phyloP scores from a whole-genome alignment of 345 rosid genomes.

The Arabidopsis thaliana region DNA sequence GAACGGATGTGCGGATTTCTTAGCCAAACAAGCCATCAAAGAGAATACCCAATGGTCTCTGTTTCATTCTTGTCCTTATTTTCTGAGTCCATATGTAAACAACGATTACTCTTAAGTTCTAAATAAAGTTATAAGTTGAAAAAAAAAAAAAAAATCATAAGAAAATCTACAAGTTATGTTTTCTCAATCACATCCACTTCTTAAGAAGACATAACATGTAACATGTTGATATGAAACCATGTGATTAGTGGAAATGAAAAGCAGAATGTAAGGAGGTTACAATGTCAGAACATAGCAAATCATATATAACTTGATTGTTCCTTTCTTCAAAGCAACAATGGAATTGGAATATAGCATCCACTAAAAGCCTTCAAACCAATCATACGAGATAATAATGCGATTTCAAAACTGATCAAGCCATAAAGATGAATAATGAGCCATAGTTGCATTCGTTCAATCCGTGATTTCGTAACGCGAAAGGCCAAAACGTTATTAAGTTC shows the following conservation, averaged over 20 bases:
- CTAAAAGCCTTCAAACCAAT: not conserved
- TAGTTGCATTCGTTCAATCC: not conserved
- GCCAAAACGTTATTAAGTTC: slow-evolving; percentile 24
- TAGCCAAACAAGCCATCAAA: too few species aligned
- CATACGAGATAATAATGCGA: not conserved
- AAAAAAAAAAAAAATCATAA: too few species aligned
- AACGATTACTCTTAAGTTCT: too few species aligned
- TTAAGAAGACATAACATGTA: not conserved
- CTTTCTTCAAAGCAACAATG: not conserved
- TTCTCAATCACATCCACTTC: not conserved
- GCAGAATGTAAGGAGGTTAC: not conserved
- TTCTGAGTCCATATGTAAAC: too few species aligned
- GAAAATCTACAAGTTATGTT: too few species aligned
- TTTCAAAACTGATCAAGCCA: not conserved
- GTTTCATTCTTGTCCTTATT: too few species aligned
- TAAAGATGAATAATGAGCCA: not conserved
- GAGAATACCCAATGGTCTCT: too few species aligned
- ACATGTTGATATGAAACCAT: not conserved
- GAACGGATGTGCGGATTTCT: too few species aligned
- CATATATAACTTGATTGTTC: not conserved
- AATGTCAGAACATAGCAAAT: not conserved
- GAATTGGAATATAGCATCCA: not conserved
- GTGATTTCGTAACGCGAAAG: slow-evolving; percentile 30
- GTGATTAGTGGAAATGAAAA: not conserved
- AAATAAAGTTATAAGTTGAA: too few species aligned